Evolutionary conservation across 2,329 filamentous ascomycete genomes (phyloP), one percentile per base, ranked within the genome.

Genomic region (Aureobasidium sp.): DNA sequence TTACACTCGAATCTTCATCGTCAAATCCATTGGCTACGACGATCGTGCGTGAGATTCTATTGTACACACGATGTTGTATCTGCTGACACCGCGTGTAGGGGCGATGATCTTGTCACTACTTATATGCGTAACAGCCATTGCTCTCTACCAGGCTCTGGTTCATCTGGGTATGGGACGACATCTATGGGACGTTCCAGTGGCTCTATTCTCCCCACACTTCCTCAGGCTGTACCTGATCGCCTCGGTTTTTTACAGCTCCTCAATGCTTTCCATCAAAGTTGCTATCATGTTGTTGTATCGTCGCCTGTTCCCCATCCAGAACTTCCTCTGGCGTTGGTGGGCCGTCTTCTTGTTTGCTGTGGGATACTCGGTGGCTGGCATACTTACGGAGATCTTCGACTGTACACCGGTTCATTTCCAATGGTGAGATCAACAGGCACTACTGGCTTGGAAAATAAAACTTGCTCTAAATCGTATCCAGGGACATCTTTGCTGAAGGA

Each of bases 191-290:
- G 50, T 62, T 1, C 60, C 60, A 15, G 17, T 62, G 2, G 50
- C 60, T 17, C 39, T 23, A 4, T 62, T 62, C 60, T 56, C 50
- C 23, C 60, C 60, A 26, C 17, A 37, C 41, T 62, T 62, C 26
- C 51, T 62, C 7, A 37, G 34, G 50, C 6, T 48, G 29, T 62
- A 62, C 29, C 51, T 62, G 20, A 47, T 56, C 12, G 48, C 50
- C 50, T 46, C 60, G 9, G 41, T 62, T 9, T 47, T 56, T 15
- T 62, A 62, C 50, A 62, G 60, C 60, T 47, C 60, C 3, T 62
- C 50, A 5, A 62, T 62, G 60, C 51, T 62, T 0, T 70, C 79
- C 62, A 46, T 60, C 36, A 63, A 61, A 23, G n/a, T 63, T n/a
- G 53, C 62, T n/a, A 60, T 63, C 32, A 56, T 63, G 47, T 55